Conservation (phyloP, 331 rosid species). For the Quercus phellos region DNA sequence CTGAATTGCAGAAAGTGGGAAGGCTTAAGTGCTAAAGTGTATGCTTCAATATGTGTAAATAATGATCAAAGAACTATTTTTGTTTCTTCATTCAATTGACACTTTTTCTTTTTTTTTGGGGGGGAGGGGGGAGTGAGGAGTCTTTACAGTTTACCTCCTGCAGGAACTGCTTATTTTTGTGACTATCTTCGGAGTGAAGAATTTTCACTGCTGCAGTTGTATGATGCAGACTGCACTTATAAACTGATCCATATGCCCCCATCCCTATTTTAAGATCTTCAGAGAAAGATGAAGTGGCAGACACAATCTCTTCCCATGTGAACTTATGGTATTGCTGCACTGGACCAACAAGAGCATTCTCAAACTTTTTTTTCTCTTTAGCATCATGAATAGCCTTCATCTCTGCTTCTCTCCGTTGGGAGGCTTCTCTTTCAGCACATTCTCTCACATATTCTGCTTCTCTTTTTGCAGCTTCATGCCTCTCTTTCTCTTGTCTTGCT, state of each 20-base stretch:
- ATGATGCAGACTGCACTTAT: slow-evolving; percentile 72
- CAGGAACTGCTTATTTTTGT: slow-evolving; percentile 58
- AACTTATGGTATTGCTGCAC: slow-evolving; percentile 49
- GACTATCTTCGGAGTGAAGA: slow-evolving; percentile 54
- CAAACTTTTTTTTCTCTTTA: slow-evolving; percentile 63
- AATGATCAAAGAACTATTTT: not conserved
- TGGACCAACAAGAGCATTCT: slow-evolving; percentile 60
- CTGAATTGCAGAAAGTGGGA: not conserved
- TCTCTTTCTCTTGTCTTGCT: slow-evolving; percentile 53
- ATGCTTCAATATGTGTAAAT: not conserved
- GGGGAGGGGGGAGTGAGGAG: too few species aligned
- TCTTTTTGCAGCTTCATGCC: slow-evolving; percentile 51
- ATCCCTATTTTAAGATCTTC: slow-evolving; percentile 73
- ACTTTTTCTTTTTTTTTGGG: too few species aligned
- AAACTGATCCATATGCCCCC: slow-evolving; percentile 83
- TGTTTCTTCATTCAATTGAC: not conserved
- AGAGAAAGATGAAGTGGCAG: slow-evolving; percentile 82
- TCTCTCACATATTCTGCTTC: slow-evolving; percentile 55
- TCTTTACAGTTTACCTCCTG: slow-evolving; percentile 59
- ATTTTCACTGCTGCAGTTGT: slow-evolving; percentile 89
- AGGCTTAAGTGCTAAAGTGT: not conserved
- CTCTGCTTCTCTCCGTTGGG: slow-evolving; percentile 65
- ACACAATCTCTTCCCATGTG: slow-evolving; percentile 77
- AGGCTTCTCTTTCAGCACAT: slow-evolving; percentile 61
- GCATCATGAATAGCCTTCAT: slow-evolving; percentile 49